Conservation (phyloP, 768 basidiomycete genomes). For the Pleurotus giganteus region DNA sequence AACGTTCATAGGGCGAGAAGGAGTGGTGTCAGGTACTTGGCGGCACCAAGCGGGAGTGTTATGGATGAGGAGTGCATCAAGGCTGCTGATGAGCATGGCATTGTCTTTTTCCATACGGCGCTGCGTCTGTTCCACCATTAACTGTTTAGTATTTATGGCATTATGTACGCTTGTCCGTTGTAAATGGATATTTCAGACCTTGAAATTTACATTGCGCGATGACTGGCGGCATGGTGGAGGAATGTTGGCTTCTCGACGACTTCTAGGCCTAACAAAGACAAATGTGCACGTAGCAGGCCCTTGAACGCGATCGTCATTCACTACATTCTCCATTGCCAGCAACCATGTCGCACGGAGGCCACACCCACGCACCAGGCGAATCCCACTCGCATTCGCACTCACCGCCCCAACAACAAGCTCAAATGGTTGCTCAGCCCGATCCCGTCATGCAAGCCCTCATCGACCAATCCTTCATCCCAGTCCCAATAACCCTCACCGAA, state of each 20-base stretch:
- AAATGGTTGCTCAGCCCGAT: slow-evolving; percentile 47
- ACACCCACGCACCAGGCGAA: slow-evolving; percentile 61
- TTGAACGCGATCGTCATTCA: neutral
- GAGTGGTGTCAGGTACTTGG: slow-evolving; percentile 91
- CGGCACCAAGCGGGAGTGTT: slow-evolving; percentile 90
- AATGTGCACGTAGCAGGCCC: slow-evolving; percentile 2
- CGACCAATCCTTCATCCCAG: slow-evolving; percentile 65
- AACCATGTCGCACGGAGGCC: slow-evolving; percentile 20
- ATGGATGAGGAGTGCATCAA: slow-evolving; percentile 98
- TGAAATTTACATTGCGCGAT: no score
- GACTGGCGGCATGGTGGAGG: no score
- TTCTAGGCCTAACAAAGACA: neutral
- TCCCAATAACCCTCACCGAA: slow-evolving; percentile 52
- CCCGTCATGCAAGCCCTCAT: slow-evolving; percentile 74
- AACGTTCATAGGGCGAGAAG: slow-evolving; percentile 92
- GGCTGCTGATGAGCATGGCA: slow-evolving; percentile 89
- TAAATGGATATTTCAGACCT: no score
- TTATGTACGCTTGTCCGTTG: no score
- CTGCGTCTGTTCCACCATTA: slow-evolving; percentile 91
- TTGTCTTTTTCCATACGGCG: slow-evolving; percentile 89
- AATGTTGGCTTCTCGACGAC: no score
- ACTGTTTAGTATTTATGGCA: no score
- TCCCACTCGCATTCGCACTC: slow-evolving; percentile 46
- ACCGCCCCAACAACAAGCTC: slow-evolving; percentile 41
- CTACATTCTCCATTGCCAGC: neutral